These are phyloP conservation scores for Plicaturopsis crispa DNA, from an alignment of 768 basidiomycete species.

Conservation along the genomic window DNA sequence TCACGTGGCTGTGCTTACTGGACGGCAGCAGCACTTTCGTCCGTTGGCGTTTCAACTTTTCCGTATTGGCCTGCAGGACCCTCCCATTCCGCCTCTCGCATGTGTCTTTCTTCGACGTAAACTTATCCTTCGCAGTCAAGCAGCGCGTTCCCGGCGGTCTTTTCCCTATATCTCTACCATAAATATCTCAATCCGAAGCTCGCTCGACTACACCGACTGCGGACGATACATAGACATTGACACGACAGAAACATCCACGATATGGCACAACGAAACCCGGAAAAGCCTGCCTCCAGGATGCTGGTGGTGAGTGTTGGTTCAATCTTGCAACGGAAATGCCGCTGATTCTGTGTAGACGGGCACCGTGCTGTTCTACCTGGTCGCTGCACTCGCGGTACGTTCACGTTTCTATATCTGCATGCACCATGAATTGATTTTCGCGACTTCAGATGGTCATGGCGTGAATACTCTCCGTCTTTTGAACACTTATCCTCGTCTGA, in stretches of 20 bases:
- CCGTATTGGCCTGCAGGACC: no score
- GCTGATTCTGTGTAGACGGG: conserved; percentile 39
- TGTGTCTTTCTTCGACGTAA: no score
- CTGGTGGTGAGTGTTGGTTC: conserved; percentile 33
- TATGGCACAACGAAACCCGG: conserved; percentile 22
- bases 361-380: conserved; percentile 79
- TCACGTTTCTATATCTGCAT: not conserved
- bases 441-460: conserved; percentile 79
- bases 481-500: conserved; percentile 2
- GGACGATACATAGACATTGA: no score
- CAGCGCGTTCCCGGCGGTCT: no score
- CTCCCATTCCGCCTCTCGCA: no score
- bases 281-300: conserved; percentile 29
- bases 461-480: conserved; percentile 29
- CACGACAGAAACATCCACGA: not conserved
- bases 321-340: conserved; percentile 4
- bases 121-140: no score
- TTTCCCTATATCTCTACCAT: no score
- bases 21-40: no score
- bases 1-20: no score
- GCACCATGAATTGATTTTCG: conserved; percentile 1
- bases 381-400: conserved; percentile 83
- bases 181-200: no score
- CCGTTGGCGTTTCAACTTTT: no score
- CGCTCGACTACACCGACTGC: no score